phyloP scores from a whole-genome alignment of 2,329 filamentous ascomycete genomes.

The Ophiocordyceps robertsii region DNA sequence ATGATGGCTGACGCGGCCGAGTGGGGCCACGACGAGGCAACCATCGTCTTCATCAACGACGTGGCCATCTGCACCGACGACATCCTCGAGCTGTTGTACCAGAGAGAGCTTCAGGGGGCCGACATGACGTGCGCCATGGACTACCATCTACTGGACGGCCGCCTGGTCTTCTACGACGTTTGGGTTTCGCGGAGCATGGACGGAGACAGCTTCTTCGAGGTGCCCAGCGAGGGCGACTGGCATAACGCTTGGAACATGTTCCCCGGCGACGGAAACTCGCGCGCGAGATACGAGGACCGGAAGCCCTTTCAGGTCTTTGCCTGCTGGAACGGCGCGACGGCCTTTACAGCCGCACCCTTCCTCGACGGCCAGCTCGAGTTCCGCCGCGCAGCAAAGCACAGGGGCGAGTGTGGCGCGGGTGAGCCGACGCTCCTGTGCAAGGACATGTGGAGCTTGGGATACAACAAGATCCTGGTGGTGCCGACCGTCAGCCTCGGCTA shows the following conservation, averaged over 20 bases:
- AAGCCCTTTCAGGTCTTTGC: conserved; percentile 44
- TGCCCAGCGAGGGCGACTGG: conserved; percentile 36
- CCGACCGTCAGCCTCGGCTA: conserved; percentile 44
- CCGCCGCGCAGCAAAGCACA: conserved; percentile 14
- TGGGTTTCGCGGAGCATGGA: conserved; percentile 39
- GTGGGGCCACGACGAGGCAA: conserved; percentile 20
- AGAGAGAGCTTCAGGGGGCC: conserved; percentile 29
- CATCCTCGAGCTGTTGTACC: conserved; percentile 40
- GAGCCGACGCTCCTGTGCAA: conserved; percentile 44
- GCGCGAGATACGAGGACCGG: conserved; percentile 15
- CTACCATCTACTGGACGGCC: conserved; percentile 8
- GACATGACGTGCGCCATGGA: conserved; percentile 48
- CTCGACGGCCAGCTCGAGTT: conserved; percentile 30
- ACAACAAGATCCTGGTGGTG: conserved; percentile 39
- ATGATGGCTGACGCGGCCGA: conserved; percentile 18
- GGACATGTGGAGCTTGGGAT: conserved; percentile 38
- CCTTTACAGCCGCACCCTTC: conserved; percentile 33
- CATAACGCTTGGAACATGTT: conserved; percentile 35
- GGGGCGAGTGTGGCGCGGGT: conserved; percentile 36
- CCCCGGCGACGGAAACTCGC: conserved; percentile 28
- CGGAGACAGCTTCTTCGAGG: conserved; percentile 42
- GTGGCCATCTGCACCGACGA: conserved; percentile 39
- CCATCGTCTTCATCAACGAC: conserved; percentile 41
- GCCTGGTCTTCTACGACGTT: conserved; percentile 42
- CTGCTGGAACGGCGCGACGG: conserved; percentile 46